These are phyloP conservation scores for Penicillium alfredii DNA, from an alignment of 495 filamentous ascomycete genomes.

Conservation along the genomic window DNA sequence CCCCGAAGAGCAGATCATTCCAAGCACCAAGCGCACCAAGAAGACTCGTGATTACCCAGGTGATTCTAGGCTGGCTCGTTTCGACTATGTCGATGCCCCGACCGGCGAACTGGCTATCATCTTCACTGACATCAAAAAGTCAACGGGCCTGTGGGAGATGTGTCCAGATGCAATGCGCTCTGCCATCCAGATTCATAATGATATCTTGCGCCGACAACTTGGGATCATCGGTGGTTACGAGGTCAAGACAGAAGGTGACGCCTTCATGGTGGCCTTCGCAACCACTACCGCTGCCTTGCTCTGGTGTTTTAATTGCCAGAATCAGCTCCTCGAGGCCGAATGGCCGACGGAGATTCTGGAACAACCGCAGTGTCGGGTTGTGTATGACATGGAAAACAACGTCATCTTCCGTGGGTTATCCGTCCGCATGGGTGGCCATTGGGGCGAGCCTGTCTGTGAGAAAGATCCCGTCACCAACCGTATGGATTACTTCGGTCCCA, in stretches of 20 bases:
- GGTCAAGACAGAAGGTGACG: constrained; percentile 99
- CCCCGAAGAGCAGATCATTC: constrained; percentile 62
- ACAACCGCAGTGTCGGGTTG: constrained; percentile 75
- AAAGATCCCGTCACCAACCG: constrained; percentile 91
- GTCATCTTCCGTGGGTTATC: constrained; percentile 89
- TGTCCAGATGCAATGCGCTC: constrained; percentile 92
- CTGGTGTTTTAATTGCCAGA: constrained; percentile 95
- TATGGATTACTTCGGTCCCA: constrained; percentile 99
- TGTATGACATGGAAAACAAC: constrained; percentile 76
- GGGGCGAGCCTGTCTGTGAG: constrained; percentile 89
- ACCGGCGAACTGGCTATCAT: constrained; percentile 86
- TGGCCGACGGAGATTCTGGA: constrained; percentile 93
- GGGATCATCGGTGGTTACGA: constrained; percentile 94
- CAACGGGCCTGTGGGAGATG: constrained; percentile 93
- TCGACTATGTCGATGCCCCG: constrained; percentile 88
- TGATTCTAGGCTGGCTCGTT: constrained; percentile 75
- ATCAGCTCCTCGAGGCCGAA: constrained; percentile 72
- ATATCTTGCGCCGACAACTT: constrained; percentile 87
- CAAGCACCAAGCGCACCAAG: constrained; percentile 57
- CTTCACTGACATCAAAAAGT: constrained; percentile 99
- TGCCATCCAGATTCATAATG: constrained; percentile 93
- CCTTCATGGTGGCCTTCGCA: constrained; percentile 98
- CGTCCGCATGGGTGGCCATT: constrained; percentile 96
- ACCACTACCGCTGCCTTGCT: constrained; percentile 88
- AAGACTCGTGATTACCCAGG: constrained; percentile 58